These are phyloP conservation scores for Neurospora terricola DNA, from an alignment of 495 filamentous ascomycete genomes.

Conservation along the genomic window DNA sequence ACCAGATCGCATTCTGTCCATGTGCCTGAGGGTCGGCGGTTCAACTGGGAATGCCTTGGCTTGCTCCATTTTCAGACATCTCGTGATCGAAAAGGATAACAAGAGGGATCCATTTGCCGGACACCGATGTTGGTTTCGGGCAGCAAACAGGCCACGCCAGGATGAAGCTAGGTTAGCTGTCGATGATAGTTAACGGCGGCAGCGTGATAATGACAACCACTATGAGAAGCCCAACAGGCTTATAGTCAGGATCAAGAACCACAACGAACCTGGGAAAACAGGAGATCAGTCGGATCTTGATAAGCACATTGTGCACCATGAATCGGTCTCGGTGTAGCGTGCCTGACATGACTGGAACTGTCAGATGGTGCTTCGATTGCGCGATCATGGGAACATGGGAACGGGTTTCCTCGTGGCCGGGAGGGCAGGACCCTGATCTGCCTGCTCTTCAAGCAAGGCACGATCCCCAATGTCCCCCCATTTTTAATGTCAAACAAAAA, in stretches of 20 bases:
- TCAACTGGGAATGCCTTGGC: neutral
- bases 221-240: neutral
- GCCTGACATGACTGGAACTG: neutral
- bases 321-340: neutral
- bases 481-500: neutral
- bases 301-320: neutral
- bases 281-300: neutral
- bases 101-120: neutral
- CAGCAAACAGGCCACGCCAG: neutral
- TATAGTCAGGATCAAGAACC: neutral
- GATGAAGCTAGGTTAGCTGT: neutral
- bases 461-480: neutral
- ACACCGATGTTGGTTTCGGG: neutral
- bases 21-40: neutral
- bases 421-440: neutral
- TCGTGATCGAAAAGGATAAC: neutral
- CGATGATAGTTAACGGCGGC: neutral
- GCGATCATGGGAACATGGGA: neutral
- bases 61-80: neutral
- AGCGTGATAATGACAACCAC: neutral
- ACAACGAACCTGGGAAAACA: neutral
- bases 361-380: neutral
- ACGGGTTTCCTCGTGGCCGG: neutral
- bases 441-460: neutral
- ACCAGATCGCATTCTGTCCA: neutral